phyloP scores from a whole-genome alignment of 805 yeast genomes.

The Spathaspora sp. region DNA sequence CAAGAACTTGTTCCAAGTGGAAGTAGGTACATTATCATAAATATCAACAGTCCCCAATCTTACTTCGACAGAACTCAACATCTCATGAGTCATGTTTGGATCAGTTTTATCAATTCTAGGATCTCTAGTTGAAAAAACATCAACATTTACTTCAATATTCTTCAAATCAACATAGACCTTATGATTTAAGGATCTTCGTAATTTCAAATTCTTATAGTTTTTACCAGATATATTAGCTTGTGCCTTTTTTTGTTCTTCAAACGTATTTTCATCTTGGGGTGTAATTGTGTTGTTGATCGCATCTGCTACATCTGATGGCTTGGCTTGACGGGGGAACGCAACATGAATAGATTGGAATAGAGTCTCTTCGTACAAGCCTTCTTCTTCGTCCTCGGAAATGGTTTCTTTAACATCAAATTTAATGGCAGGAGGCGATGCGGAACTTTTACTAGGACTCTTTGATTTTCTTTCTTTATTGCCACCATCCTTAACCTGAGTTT shows the following conservation, averaged over 20 bases:
- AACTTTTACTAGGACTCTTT: neutral
- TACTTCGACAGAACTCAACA: conserved; percentile 48
- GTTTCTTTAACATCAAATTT: conserved; percentile 4
- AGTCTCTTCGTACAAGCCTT: conserved; percentile 49
- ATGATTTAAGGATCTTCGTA: conserved; percentile 62
- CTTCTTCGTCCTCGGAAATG: conserved; percentile 5
- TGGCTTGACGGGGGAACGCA: conserved; percentile 46
- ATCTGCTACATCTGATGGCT: conserved; percentile 44
- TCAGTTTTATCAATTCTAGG: conserved; percentile 37
- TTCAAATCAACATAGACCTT: conserved; percentile 56
- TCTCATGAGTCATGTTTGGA: conserved; percentile 32
- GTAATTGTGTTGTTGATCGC: conserved; percentile 48
- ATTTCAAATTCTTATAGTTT: conserved; percentile 42
- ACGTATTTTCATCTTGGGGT: conserved; percentile 11
- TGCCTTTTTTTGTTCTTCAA: conserved; percentile 6
- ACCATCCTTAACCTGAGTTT: conserved; percentile 41
- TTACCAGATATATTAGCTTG: conserved; percentile 30
- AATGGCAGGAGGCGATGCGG: conserved; percentile 3
- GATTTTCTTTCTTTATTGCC: conserved; percentile 10
- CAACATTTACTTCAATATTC: conserved; percentile 48
- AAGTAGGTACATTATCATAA: conserved; percentile 75
- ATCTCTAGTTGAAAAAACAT: conserved; percentile 45
- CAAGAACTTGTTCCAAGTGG: conserved; percentile 86
- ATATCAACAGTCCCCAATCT: conserved; percentile 54
- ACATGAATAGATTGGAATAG: conserved; percentile 80